Base-by-base conservation (phyloP, 2,329 filamentous ascomycete species). In the Penicillium crustosum region DNA sequence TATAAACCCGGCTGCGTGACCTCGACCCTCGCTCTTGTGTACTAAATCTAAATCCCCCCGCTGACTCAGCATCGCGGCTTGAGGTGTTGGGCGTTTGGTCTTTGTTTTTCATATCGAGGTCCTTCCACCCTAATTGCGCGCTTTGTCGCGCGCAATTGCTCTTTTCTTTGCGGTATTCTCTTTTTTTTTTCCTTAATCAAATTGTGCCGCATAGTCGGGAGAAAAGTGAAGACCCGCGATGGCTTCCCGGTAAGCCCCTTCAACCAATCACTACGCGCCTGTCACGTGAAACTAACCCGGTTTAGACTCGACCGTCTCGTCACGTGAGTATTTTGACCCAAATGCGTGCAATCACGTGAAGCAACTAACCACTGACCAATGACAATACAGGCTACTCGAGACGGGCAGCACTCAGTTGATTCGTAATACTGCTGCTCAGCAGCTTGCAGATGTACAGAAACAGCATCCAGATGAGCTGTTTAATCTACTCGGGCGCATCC, bases 401-500 rank as follows among this genome's bases (percentile, higher is more conserved):
- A 97, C 94, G 57, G 94, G 94, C 68, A 97, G 93, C 78, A 99
- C 94, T 60, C 89, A 89, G 73, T 83, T 99, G 66, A 97, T 99
- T 73, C 89, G 95, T 66, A 96, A 97, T 72, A 99, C 94, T 62
- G 95, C 94, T 61, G 94, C 96, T 61, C 92, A 95, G 72, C 94
- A 99, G 78, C 84, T 99, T 62, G 94, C 93, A 61, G 94, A 99
- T 77, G 94, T 96, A 76, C 95, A 99, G 77, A 97, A 97, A 74
- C 90, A 94, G 75, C 94, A 97, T 69, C 94, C 94, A 0, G 93
- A 99, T 77, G 95, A 99, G 75, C 82, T 99, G 1, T 97, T 97
- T 78, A 97, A 97, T 72, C 83, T 99, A 7, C 83, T 99, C 13
- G 93, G 91, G 31, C 85, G 93, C 60, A 93, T 99, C 33, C 88